These are phyloP conservation scores for Phlegmacium glaucopus DNA, from an alignment of 768 basidiomycete species.

Conservation along the genomic window DNA sequence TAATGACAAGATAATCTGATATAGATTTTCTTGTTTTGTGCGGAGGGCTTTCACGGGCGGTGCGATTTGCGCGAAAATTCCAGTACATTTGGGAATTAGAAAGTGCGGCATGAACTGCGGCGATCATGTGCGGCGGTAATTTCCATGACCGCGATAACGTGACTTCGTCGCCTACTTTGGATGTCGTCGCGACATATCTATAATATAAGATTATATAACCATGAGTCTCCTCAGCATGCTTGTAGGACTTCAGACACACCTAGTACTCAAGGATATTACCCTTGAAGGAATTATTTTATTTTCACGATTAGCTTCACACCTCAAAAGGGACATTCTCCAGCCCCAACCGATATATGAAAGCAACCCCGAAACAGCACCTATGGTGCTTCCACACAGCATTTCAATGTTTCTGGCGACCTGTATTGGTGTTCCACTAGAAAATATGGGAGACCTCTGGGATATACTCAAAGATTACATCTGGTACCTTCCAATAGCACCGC, in stretches of 20 bases:
- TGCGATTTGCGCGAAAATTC: too few species aligned
- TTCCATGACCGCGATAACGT: too few species aligned
- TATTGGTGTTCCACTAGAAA: neutral
- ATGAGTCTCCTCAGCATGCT: neutral
- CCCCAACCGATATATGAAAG: slow-evolving; percentile 1
- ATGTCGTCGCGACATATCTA: too few species aligned
- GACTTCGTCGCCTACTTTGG: too few species aligned
- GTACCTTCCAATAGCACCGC: neutral
- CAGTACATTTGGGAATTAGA: too few species aligned
- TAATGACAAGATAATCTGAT: too few species aligned
- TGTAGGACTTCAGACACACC: neutral
- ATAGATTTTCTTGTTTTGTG: too few species aligned
- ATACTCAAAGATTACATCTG: slow-evolving; percentile 1
- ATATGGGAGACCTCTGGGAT: slow-evolving; percentile 4
- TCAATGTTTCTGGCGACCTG: neutral
- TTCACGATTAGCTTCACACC: neutral
- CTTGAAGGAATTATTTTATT: slow-evolving; percentile 2
- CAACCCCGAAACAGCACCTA: neutral
- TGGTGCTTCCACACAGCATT: neutral
- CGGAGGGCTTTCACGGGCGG: too few species aligned
- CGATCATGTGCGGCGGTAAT: too few species aligned
- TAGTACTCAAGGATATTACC: neutral
- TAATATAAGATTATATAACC: too few species aligned
- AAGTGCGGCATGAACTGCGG: too few species aligned
- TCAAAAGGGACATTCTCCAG: slow-evolving; percentile 3